Evolutionary conservation across 1,284 basidiomycete genomes (phyloP).

Genomic region (Volvariella volvacea): DNA sequence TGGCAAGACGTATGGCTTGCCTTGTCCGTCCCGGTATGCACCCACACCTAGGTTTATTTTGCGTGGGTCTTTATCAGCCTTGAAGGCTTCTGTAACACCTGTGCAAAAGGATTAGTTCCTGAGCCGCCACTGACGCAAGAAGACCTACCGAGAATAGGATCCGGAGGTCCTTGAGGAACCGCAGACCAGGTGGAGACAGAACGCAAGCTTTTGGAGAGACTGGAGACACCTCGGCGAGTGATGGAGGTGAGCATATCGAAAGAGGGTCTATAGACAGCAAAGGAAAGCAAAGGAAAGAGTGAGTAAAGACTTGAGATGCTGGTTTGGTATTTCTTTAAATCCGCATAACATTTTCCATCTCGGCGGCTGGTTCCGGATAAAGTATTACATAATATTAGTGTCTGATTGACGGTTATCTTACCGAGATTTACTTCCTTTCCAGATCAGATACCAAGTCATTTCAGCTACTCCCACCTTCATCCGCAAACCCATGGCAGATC

Average conservation of each 20-base stretch:
- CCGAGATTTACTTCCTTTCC: background rate
- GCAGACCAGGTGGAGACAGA: slow-evolving; percentile 73
- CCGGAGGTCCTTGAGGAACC: slow-evolving; percentile 86
- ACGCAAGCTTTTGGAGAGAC: slow-evolving; percentile 29
- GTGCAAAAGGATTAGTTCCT: slow-evolving; percentile 1
- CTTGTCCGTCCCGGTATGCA: slow-evolving; percentile 89
- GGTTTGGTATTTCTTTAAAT: no score
- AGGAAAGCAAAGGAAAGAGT: slow-evolving; percentile 1
- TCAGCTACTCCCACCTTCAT: background rate
- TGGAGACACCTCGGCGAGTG: slow-evolving; percentile 33
- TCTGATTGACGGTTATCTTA: no score
- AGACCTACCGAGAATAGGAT: slow-evolving; percentile 82
- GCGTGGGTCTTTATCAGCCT: slow-evolving; percentile 82
- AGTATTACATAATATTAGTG: no score
- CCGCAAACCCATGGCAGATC: slow-evolving; percentile 6
- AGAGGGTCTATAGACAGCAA: slow-evolving; percentile 8
- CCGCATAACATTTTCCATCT: no score
- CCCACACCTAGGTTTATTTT: slow-evolving; percentile 99
- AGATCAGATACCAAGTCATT: no score
- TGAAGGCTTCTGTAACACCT: slow-evolving; percentile 93
- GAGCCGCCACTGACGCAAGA: slow-evolving; percentile 5
- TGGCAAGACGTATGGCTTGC: slow-evolving; percentile 92
- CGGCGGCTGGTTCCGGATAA: no score
- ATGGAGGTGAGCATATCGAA: slow-evolving; percentile 18
- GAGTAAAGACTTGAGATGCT: no score